phyloP scores from a whole-genome alignment of 768 basidiomycete species.

The Hygrocybe punicea region DNA sequence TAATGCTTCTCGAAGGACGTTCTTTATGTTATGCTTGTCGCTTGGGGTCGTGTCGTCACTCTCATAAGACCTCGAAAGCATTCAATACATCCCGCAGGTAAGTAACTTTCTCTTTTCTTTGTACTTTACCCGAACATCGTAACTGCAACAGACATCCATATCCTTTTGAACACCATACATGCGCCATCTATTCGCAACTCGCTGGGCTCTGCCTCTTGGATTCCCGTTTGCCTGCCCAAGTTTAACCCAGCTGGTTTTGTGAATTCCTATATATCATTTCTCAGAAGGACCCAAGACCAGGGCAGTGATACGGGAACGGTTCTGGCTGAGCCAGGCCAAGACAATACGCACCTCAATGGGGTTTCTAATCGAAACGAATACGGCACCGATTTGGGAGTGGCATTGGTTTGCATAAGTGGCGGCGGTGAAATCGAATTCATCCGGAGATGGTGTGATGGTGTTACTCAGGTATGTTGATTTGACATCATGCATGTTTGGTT shows the following conservation, averaged over 20 bases:
- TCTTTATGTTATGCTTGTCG: slow-evolving; percentile 86
- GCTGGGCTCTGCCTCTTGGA: slow-evolving; percentile 82
- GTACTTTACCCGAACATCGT: neutral
- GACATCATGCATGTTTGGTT: neutral
- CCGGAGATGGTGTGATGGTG: slow-evolving; percentile 67
- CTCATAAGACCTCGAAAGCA: slow-evolving; percentile 88
- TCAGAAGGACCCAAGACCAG: slow-evolving; percentile 39
- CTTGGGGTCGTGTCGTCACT: slow-evolving; percentile 73
- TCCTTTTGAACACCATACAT: slow-evolving; percentile 86
- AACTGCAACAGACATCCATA: slow-evolving; percentile 68
- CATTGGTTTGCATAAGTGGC: slow-evolving; percentile 76
- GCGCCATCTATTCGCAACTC: slow-evolving; percentile 76
- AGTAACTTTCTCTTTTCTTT: slow-evolving; percentile 10
- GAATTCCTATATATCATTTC: slow-evolving; percentile 82
- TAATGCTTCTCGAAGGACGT: slow-evolving; percentile 60
- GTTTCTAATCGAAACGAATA: neutral
- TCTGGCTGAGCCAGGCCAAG: neutral
- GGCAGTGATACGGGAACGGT: neutral
- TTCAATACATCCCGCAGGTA: slow-evolving; percentile 91
- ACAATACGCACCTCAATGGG: neutral
- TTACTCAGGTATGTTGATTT: slow-evolving; percentile 47
- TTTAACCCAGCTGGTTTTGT: slow-evolving; percentile 88
- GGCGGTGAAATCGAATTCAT: slow-evolving; percentile 85
- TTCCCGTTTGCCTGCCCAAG: slow-evolving; percentile 93
- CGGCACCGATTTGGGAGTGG: slow-evolving; percentile 44